Conservation (phyloP, 371 early-diverging fungal species). For the Mucor piriformis region DNA sequence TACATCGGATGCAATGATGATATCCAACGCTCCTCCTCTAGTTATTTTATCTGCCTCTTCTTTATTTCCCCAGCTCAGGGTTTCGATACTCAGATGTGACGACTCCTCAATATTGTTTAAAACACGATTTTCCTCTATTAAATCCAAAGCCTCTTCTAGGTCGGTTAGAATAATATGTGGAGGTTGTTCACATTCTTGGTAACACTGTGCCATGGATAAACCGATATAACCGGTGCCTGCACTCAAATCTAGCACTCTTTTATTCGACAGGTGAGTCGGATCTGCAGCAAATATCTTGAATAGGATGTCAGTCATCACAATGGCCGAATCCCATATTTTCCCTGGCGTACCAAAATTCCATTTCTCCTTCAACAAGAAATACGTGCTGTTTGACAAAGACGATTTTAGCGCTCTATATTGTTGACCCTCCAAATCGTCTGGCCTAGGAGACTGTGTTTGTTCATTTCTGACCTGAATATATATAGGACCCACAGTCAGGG, state of each 20-base stretch:
- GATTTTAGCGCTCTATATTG: slow-evolving; percentile 5
- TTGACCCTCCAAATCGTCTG: background rate
- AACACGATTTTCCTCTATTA: slow-evolving; percentile 38
- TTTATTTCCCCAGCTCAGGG: slow-evolving; percentile 28
- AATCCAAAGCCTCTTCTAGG: slow-evolving; percentile 39
- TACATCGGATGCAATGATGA: slow-evolving; percentile 53
- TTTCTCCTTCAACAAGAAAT: slow-evolving; percentile 29
- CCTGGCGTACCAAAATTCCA: slow-evolving; percentile 54
- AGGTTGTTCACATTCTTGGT: background rate
- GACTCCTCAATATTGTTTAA: slow-evolving; percentile 25
- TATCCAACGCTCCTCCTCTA: slow-evolving; percentile 25
- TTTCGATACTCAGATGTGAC: slow-evolving; percentile 12
- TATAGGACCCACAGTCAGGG: slow-evolving; percentile 9
- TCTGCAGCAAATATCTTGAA: slow-evolving; percentile 17
- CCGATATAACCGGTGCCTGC: slow-evolving; percentile 37
- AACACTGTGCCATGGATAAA: slow-evolving; percentile 13
- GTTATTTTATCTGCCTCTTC: background rate
- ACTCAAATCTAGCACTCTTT: slow-evolving; percentile 50
- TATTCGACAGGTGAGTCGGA: slow-evolving; percentile 18
- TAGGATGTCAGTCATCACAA: slow-evolving; percentile 41
- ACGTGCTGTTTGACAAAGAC: background rate
- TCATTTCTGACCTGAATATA: background rate
- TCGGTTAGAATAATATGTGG: slow-evolving; percentile 39
- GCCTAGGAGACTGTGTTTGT: background rate
- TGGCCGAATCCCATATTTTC: slow-evolving; percentile 60